These are phyloP conservation scores for Nothophoma quercina DNA, from an alignment of 2,329 filamentous ascomycete genomes.

Conservation along the genomic window DNA sequence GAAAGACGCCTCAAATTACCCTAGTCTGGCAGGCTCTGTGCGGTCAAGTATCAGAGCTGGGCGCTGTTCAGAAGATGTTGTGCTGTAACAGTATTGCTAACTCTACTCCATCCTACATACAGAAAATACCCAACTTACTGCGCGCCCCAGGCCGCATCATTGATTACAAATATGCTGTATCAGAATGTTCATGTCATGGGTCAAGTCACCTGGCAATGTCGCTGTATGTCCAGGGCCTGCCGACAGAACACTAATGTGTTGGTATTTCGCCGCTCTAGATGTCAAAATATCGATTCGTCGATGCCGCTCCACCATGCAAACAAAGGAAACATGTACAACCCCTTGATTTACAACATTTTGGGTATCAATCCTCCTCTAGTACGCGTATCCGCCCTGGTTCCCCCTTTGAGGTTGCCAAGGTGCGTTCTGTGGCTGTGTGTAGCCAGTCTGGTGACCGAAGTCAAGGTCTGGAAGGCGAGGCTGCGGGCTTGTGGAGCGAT, in stretches of 20 bases:
- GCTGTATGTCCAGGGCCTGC: slow-evolving; percentile 18
- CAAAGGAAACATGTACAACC: slow-evolving; percentile 18
- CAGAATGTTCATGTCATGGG: slow-evolving; percentile 21
- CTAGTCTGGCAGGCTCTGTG: no score
- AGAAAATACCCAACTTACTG: slow-evolving; percentile 11
- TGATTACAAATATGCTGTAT: slow-evolving; percentile 18
- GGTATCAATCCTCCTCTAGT: slow-evolving; percentile 30
- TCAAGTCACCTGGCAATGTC: slow-evolving; percentile 18
- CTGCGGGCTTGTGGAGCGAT: slow-evolving; percentile 36
- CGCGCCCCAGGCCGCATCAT: slow-evolving; percentile 18
- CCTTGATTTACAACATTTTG: slow-evolving; percentile 8
- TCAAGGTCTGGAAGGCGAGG: slow-evolving; percentile 44
- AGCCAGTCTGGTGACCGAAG: slow-evolving; percentile 31
- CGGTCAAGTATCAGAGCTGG: no score
- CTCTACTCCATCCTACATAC: slow-evolving; percentile 14
- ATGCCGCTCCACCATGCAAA: slow-evolving; percentile 16
- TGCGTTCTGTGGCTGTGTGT: slow-evolving; percentile 24
- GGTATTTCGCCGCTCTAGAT: slow-evolving; percentile 17
- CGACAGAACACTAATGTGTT: slow-evolving; percentile 19
- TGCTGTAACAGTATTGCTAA: slow-evolving; percentile 5
- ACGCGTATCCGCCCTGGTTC: slow-evolving; percentile 34
- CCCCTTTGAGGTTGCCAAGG: slow-evolving; percentile 38
- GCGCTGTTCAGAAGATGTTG: background rate
- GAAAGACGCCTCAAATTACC: background rate
- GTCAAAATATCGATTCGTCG: slow-evolving; percentile 5